phyloP scores from a whole-genome alignment of 768 basidiomycete species.

The Serendipita indica region DNA sequence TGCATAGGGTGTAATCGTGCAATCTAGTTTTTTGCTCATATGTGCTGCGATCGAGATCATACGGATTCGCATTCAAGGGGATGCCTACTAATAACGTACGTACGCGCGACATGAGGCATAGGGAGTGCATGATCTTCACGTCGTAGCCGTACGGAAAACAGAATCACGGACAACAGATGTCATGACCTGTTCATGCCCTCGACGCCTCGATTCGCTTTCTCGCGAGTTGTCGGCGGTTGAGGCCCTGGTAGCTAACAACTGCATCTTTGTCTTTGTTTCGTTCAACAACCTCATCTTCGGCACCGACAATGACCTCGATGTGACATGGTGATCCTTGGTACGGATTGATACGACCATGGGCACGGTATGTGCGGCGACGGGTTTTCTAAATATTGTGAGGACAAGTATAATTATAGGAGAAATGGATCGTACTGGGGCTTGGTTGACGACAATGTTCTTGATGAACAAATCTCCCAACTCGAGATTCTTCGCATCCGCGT shows the following conservation, averaged over 20 bases:
- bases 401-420: background rate
- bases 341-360: slow-evolving; percentile 94
- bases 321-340: slow-evolving; percentile 98
- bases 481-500: slow-evolving; percentile 94
- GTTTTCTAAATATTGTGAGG: slow-evolving; percentile 50
- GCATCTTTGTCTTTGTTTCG: slow-evolving; percentile 74
- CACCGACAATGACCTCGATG: slow-evolving; percentile 83
- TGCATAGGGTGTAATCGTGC: slow-evolving; percentile 29
- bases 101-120: background rate
- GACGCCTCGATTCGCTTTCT: slow-evolving; percentile 78
- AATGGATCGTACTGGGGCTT: slow-evolving; percentile 69
- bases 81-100: background rate
- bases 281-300: slow-evolving; percentile 70
- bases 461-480: slow-evolving; percentile 84
- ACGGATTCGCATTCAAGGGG: background rate
- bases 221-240: slow-evolving; percentile 78
- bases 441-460: slow-evolving; percentile 96
- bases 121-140: slow-evolving; percentile 1
- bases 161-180: background rate
- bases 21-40: background rate
- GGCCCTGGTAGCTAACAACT: slow-evolving; percentile 34
- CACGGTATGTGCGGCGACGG: slow-evolving; percentile 97
- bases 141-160: background rate
- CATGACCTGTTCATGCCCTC: slow-evolving; percentile 24
- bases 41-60: background rate